Evolutionary conservation across 2,329 filamentous ascomycete genomes (phyloP), one percentile per base, ranked within the genome.

Genomic region (Colletotrichum sp.): DNA sequence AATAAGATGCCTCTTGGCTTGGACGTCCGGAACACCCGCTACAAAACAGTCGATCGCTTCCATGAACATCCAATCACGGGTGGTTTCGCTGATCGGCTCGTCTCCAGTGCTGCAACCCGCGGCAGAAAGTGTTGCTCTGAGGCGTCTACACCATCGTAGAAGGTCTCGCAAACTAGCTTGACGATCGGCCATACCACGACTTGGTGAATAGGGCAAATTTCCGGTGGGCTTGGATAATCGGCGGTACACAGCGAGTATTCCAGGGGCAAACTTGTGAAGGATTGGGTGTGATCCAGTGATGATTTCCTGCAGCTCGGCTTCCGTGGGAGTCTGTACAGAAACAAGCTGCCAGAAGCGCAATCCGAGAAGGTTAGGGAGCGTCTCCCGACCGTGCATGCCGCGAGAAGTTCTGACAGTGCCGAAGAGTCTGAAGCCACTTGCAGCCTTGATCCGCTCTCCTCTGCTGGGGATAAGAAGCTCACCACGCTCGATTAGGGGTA

Each of bases 31-130:
- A 62, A 97, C 88, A 81, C 94, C 95, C 70, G 95, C 95, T 57
- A 95, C 93, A 83, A 99, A 99, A 82, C 96, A 98, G 84, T 99
- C 97, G 69, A 97, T 90, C 1, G 96, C 95, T 82, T 99, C 97
- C 86, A 98, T 91, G 81, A 98, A 98, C 84, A 99, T 98, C 80
- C 94, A 92, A 81, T 98, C 94, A 78, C 92, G 89, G 1, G 91
- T 91, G 3, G 90, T 90, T 80, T 96, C 94, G n/a, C 89, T 92
- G 26, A 96, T 91, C 1, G 93, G 89, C 82, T 97, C 94, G 24
- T 91, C 89, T 13, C 92, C 92, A 28, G 90, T 93, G 78, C 90
- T 93, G 26, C 92, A 92, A 16, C 70, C 73, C 2, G 92, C 91
- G 13, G 90, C 87, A 10, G 89, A 84, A 26, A 98, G 87, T 18